A percentile compares a stretch with the other conserved stretches of the same genome.
phyloP scores from a whole-genome alignment of 2,329 filamentous ascomycete species.

The Dothiorella sarmentorum region DNA sequence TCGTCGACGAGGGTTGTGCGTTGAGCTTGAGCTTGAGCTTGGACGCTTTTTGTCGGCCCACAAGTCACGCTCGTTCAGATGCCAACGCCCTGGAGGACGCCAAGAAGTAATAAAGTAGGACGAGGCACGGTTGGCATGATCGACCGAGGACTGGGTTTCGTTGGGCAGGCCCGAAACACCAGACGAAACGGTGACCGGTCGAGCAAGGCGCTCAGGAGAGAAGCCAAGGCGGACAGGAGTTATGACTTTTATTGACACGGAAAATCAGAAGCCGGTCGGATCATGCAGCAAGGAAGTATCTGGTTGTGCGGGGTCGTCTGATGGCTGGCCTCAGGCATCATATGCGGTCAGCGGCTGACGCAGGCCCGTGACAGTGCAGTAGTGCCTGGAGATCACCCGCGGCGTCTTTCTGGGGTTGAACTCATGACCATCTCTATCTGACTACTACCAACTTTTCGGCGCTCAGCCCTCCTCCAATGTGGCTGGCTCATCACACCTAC shows the following conservation, averaged over 20 bases:
- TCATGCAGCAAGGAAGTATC: too few relatives aligned
- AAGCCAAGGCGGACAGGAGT: too few relatives aligned
- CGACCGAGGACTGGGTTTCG: not conserved
- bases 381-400: conserved; percentile 12
- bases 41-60: too few relatives aligned
- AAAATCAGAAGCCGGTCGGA: not conserved
- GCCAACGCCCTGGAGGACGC: conserved; percentile 34
- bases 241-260: not conserved
- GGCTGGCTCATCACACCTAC: too few relatives aligned
- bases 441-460: too few relatives aligned
- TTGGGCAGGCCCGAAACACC: not conserved
- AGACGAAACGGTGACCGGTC: not conserved
- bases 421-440: not conserved
- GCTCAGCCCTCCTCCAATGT: too few relatives aligned
- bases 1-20: not conserved
- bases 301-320: too few relatives aligned
- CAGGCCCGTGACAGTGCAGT: not conserved
- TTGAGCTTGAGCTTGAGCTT: conserved; percentile 1
- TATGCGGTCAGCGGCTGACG: too few relatives aligned
- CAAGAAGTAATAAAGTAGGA: not conserved
- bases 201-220: too few relatives aligned
- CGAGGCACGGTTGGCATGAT: not conserved
- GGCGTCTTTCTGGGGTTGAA: not conserved
- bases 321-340: too few relatives aligned
- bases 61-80: conserved; percentile 38